phyloP scores from a whole-genome alignment of 768 basidiomycete species.

The Serendipita sp. region DNA sequence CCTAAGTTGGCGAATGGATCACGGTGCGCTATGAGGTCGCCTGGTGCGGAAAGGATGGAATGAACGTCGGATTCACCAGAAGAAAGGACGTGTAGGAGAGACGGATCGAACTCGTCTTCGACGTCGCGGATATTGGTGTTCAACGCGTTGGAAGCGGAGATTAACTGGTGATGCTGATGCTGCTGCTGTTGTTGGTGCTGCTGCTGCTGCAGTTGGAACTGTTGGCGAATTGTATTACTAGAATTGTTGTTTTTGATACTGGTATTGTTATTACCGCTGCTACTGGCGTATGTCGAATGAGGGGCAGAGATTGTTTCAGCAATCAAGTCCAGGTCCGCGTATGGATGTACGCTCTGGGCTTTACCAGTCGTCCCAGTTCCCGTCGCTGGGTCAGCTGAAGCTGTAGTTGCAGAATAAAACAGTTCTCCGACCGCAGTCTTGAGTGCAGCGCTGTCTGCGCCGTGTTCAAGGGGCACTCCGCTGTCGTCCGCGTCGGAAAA shows the following conservation, averaged over 20 bases:
- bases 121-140: neutral
- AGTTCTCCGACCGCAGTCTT: no score
- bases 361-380: neutral
- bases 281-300: neutral
- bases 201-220: no score
- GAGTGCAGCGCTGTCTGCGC: no score
- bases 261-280: neutral
- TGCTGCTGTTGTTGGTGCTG: no score
- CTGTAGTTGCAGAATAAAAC: no score
- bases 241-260: neutral
- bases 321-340: neutral
- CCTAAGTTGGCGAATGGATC: neutral
- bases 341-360: neutral
- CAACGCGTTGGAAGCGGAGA: neutral
- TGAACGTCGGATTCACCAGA: neutral
- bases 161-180: no score
- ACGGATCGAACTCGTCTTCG: neutral
- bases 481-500: neutral
- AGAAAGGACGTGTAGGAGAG: neutral
- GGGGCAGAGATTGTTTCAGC: neutral
- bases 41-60: neutral
- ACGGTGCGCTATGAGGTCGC: neutral
- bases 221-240: neutral
- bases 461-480: neutral
- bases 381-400: no score